Conservation (phyloP, 495 filamentous ascomycete species). For the Aspergillus avenaceus region DNA sequence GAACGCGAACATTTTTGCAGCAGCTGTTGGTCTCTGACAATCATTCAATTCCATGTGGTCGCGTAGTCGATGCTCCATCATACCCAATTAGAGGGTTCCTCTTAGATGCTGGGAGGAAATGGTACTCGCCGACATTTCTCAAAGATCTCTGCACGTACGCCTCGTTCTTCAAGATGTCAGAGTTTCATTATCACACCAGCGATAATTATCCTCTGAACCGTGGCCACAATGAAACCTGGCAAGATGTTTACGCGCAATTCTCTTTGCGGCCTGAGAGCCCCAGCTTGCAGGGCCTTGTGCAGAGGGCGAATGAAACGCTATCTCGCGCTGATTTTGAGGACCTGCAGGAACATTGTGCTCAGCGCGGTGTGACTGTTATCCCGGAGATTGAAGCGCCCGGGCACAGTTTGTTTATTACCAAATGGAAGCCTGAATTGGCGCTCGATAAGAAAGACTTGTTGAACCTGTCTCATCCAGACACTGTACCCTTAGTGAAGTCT, state of each 20-base stretch:
- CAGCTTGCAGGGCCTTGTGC: slow-evolving; percentile 36
- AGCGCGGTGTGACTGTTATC: slow-evolving; percentile 48
- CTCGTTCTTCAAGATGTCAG: slow-evolving; percentile 53
- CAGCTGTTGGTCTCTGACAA: slow-evolving; percentile 29
- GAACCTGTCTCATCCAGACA: slow-evolving; percentile 52
- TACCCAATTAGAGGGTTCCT: slow-evolving; percentile 48
- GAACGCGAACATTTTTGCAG: slow-evolving; percentile 50
- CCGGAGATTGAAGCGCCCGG: slow-evolving; percentile 55
- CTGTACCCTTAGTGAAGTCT: slow-evolving; percentile 46
- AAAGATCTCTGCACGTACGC: slow-evolving; percentile 56
- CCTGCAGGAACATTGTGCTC: slow-evolving; percentile 48
- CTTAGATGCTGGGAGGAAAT: slow-evolving; percentile 54
- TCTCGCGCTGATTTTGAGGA: slow-evolving; percentile 44
- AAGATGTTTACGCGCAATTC: slow-evolving; percentile 50
- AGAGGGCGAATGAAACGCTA: slow-evolving; percentile 46
- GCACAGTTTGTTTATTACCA: slow-evolving; percentile 49
- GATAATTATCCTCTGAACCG: slow-evolving; percentile 55
- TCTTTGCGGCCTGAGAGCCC: slow-evolving; percentile 39
- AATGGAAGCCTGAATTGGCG: slow-evolving; percentile 53
- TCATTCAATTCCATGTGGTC: slow-evolving; percentile 25
- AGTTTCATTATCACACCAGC: slow-evolving; percentile 55
- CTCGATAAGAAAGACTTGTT: slow-evolving; percentile 48
- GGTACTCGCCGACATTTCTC: slow-evolving; percentile 48
- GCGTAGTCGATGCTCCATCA: slow-evolving; percentile 39
- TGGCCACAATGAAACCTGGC: slow-evolving; percentile 47